Conservation (phyloP, 352 stramenopile species). For the Pythium dissimile region DNA sequence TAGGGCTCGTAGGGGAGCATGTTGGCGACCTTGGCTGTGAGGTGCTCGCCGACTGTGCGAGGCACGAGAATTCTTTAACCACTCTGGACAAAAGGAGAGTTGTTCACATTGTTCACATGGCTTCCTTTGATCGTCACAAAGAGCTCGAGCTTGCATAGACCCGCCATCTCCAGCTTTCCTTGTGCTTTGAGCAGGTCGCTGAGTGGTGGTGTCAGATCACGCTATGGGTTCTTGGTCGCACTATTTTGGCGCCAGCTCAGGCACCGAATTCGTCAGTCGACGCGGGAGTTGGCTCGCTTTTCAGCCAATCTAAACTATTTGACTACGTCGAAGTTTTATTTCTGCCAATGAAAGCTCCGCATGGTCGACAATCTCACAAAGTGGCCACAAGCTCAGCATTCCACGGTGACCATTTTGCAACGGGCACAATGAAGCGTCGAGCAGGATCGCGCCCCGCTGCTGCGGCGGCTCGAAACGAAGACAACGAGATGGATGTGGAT, state of each 20-base stretch:
- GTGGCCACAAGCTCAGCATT: not conserved
- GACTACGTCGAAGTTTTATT: not conserved
- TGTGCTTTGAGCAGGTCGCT: too few species aligned
- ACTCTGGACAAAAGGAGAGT: too few species aligned
- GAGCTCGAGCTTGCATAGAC: too few species aligned
- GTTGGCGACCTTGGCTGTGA: too few species aligned
- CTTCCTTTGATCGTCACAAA: too few species aligned
- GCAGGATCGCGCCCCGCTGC: not conserved
- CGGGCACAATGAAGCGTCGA: conserved; percentile 11
- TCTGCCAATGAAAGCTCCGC: conserved; percentile 11
- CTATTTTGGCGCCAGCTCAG: conserved; percentile 1
- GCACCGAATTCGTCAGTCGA: conserved; percentile 4
- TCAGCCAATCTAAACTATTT: conserved; percentile 11
- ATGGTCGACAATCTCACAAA: not conserved
- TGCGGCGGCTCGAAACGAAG: not conserved
- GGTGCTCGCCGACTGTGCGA: too few species aligned
- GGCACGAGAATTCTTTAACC: too few species aligned
- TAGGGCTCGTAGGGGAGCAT: too few species aligned
- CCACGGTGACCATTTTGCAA: not conserved
- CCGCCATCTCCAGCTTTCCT: too few species aligned
- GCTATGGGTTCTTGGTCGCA: too few species aligned
- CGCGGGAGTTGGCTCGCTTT: conserved; percentile 10
- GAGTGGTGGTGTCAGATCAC: too few species aligned
- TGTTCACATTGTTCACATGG: too few species aligned
- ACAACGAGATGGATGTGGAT: not conserved